Evolutionary conservation across 345 rosid species (phyloP).

Genomic region (Xanthoceras sorbifolium): DNA sequence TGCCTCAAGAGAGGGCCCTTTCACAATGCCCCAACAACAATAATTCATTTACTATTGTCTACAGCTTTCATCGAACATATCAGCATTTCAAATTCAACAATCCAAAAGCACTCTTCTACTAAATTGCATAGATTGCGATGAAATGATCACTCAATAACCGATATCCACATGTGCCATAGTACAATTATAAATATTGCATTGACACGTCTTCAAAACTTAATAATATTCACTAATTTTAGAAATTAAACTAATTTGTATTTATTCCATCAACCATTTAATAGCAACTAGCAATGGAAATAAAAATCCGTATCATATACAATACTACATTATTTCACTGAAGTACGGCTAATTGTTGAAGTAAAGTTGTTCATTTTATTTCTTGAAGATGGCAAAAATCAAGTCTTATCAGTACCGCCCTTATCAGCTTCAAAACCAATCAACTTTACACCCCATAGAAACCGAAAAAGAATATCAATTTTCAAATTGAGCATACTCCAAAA

Average conservation of each 20-base stretch:
- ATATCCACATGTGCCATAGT: neutral
- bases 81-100: neutral
- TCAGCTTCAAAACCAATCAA: conserved; percentile 7
- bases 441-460: neutral
- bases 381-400: neutral
- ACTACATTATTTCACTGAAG: neutral
- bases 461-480: neutral
- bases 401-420: neutral
- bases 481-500: neutral
- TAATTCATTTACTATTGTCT: neutral
- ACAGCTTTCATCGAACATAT: neutral
- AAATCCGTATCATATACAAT: neutral
- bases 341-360: neutral
- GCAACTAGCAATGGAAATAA: neutral
- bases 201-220: neutral
- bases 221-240: neutral
- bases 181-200: neutral
- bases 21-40: neutral
- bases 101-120: neutral
- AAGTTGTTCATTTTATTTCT: neutral
- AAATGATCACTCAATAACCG: neutral
- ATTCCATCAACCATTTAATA: neutral
- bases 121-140: neutral
- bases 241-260: neutral
- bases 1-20: neutral